phyloP scores from a whole-genome alignment of 148 eudicot genomes.

The Fallopia convolvulus region DNA sequence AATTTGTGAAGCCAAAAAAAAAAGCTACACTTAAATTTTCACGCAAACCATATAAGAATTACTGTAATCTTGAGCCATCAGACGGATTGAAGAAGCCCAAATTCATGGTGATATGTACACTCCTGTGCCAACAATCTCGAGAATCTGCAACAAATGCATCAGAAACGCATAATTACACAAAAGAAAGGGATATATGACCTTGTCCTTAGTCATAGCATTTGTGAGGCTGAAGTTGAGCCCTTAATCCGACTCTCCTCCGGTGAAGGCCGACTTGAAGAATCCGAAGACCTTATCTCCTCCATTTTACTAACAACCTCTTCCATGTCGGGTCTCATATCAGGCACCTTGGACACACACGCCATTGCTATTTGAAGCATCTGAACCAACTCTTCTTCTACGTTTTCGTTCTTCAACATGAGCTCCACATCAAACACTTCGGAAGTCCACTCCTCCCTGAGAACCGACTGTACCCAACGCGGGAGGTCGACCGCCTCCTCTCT shows the following conservation, averaged over 20 bases:
- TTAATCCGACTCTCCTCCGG: conserved; percentile 39
- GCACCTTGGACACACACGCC: conserved; percentile 67
- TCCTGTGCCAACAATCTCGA: too few species aligned
- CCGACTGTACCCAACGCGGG: conserved; percentile 84
- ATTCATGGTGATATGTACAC: too few species aligned
- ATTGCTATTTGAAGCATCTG: conserved; percentile 86
- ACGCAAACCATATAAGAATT: too few species aligned
- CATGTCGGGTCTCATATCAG: conserved; percentile 68
- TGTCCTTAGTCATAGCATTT: neutral
- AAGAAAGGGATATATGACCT: too few species aligned
- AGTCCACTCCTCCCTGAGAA: conserved; percentile 90
- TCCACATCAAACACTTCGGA: conserved; percentile 78
- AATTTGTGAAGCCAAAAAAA: too few species aligned
- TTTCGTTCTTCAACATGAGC: conserved; percentile 39
- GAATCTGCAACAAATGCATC: too few species aligned
- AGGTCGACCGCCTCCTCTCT: conserved; percentile 67
- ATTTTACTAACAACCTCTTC: conserved; percentile 61
- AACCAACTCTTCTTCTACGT: conserved; percentile 81
- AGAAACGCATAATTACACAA: too few species aligned
- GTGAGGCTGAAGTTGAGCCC: conserved; percentile 15
- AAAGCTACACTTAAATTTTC: too few species aligned
- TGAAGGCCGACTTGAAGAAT: conserved; percentile 36
- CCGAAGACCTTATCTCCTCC: conserved; percentile 49
- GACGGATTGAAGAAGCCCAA: too few species aligned
- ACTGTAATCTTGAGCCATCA: too few species aligned